Evolutionary conservation across 1,284 basidiomycete species (phyloP), one percentile per base, ranked within the genome.

Genomic region (Moesziomyces parantarcticus): DNA sequence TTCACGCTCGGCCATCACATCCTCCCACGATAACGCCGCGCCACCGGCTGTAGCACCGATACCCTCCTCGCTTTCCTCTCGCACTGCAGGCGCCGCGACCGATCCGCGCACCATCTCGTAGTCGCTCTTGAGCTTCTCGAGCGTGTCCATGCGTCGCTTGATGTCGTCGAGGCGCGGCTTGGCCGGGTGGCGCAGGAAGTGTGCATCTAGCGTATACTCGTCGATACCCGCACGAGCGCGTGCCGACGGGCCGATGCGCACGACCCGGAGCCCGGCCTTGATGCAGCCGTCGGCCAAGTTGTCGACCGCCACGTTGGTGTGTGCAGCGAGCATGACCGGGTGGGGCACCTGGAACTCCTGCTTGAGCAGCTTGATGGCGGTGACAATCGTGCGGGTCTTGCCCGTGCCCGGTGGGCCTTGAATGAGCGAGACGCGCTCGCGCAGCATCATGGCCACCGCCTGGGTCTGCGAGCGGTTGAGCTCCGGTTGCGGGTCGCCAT

Each of bases 351-450:
- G 87, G 83, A 94, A 97, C 80, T 94, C 89, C 40, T 89, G 88
- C 87, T 97, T 97, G 71, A 97, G 88, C 26, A 97, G 84, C 73
- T 89, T 89, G 75, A 94, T 88, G 1, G 92, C 87, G 80, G 94
- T 90, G 32, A 95, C 90, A 50, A 97, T 93, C 0, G 94, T 96
- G 78, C 91, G 90, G 1, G 94, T 96, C 85, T 97, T 97, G 47
- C 94, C 93, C 0, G 94, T 97, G n/a, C 94, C 94, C 7, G 94
- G 94, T 22, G 94, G 94, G 16, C 94, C 94, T 85, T 97, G 94
- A 21, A 97, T 89, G 22, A 97, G 86, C 80, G 91, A 92, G 39
- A 93, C 84, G 32, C 89, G 86, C 75, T 93, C 88, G 7, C 89
- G 89, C 45, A 97, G 87, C 91, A 96, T 95, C 85, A 90, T 88